Base-by-base conservation (phyloP, 2,329 filamentous ascomycete species). In the Phialophora verrucosa region DNA sequence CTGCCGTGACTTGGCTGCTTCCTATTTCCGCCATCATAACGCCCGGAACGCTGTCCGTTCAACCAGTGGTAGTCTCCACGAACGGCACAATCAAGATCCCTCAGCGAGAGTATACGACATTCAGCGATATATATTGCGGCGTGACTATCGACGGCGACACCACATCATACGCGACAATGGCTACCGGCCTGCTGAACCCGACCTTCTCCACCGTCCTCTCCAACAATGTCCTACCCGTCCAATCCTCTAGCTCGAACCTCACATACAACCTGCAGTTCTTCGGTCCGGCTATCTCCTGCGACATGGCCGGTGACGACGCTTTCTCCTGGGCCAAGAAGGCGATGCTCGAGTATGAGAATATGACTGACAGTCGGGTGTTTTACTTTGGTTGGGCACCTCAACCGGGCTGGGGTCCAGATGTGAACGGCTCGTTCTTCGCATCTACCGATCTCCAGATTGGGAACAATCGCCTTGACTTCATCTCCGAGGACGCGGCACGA, bases 351-450 rank as follows among this genome's bases (percentile, higher is more conserved):
- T 65, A 61, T 47, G 63, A 65, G 51, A 62, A 58, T 7, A 61
- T 54, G 44, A 62, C 63, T 6, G 32, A 49, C 51, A 51, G 35
- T 10, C 23, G 58, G 7, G 63, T 65, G 23, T 65, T 57, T 42
- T 65, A 65, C 35, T 61, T 49, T 25, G 58, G 63, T 38, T 65
- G 63, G 58, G 57, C 59, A 20, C 63, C 63, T 8, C 63, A 65
- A 50, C 20, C 63, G 7, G 63, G 63, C 14, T 65, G 63, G 63
- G 63, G 58, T 7, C 58, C 63, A 0, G 51, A 51, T 7, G 63
- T 65, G 58, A 65, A 65, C 44, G 63, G 63, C 20, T 65, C 63
- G 6, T 65, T 65, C 32, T 65, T 65, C 51, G 63, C 57, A 8
- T 65, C 63, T 20, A 56, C 49, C 5, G 51, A 65, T 20, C 3